These are phyloP conservation scores for Suhomyces maxii DNA, from an alignment of 1,139 yeast genomes.

Conservation along the genomic window DNA sequence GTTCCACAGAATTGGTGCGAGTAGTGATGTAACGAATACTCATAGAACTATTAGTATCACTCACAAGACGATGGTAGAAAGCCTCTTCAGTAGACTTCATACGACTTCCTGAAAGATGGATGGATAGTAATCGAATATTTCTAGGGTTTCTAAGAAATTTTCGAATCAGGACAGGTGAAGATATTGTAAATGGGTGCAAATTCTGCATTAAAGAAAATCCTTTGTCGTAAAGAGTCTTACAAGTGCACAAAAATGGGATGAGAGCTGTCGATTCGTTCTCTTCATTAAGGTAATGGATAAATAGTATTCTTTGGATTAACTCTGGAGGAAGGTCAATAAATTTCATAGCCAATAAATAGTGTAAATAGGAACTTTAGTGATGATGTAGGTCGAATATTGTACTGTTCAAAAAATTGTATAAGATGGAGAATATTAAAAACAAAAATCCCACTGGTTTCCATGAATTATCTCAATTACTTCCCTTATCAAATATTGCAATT, in stretches of 20 bases:
- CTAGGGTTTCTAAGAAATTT: background rate
- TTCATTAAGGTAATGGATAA: background rate
- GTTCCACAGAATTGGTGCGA: background rate
- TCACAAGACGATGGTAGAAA: background rate
- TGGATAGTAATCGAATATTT: background rate
- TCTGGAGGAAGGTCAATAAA: conserved; percentile 1
- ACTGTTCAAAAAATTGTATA: no score
- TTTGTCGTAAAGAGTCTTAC: conserved; percentile 5
- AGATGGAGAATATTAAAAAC: no score
- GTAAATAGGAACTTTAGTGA: background rate
- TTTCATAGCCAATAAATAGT: background rate
- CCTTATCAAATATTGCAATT: no score
- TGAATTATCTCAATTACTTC: no score
- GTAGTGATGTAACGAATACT: background rate
- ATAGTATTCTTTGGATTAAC: background rate
- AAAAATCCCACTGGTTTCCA: no score
- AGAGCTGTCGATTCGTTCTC: background rate
- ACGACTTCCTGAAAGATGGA: no score
- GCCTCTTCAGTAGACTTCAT: no score
- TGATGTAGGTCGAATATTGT: no score
- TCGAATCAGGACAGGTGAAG: background rate
- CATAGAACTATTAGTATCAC: background rate
- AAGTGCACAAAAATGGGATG: conserved; percentile 7
- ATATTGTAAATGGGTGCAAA: conserved; percentile 2
- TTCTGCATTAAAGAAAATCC: conserved; percentile 5